These are phyloP conservation scores for Ogataea hybrid DNA, from an alignment of 1,139 yeast species.

Conservation along the genomic window DNA sequence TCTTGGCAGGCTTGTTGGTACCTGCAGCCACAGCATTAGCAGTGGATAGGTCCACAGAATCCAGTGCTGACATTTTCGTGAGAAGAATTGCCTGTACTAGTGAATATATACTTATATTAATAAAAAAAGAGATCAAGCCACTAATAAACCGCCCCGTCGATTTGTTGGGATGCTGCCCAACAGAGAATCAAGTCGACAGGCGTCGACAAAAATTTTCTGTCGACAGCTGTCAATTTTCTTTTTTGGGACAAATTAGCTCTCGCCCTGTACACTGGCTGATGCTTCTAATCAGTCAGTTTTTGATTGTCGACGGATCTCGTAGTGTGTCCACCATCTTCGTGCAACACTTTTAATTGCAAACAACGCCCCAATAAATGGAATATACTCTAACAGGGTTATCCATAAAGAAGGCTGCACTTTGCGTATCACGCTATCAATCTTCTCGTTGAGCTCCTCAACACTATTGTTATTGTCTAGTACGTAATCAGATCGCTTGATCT, in stretches of 20 bases:
- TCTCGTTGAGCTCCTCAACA: no score
- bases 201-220: conserved; percentile 5
- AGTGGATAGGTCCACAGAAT: conserved; percentile 64
- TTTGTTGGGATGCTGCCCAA: conserved; percentile 11
- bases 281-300: not conserved
- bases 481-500: no score
- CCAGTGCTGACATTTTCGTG: conserved; percentile 34
- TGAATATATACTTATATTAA: conserved; percentile 6
- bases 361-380: no score
- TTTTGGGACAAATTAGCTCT: not conserved
- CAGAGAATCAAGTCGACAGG: conserved; percentile 6
- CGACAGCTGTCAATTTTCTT: not conserved
- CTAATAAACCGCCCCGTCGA: conserved; percentile 3
- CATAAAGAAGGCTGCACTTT: no score
- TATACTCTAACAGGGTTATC: no score
- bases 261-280: no score
- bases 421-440: no score
- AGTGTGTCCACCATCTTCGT: no score
- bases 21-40: conserved; percentile 92
- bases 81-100: not conserved
- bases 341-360: no score
- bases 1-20: conserved; percentile 64
- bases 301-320: not conserved
- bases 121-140: conserved; percentile 8
- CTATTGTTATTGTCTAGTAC: no score